Percentiles rank a stretch among this genome's conserved stretches.
Conservation (phyloP, 2,329 filamentous ascomycete genomes). For the Scedosporium boydii region DNA sequence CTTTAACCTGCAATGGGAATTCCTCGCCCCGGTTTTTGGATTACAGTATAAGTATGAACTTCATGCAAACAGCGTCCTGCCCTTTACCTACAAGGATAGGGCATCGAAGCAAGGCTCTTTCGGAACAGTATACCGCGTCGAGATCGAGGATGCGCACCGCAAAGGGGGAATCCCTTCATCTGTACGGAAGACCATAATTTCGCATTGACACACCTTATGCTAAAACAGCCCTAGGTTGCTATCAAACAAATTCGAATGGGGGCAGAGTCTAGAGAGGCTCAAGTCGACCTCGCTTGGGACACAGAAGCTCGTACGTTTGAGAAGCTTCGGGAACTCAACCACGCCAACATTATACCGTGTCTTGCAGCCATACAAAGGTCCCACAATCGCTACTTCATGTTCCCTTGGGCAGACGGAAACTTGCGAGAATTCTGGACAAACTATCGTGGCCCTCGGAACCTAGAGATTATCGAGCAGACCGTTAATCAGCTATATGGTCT, state of each 20-base stretch:
- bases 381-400: neutral
- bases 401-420: neutral
- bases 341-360: neutral
- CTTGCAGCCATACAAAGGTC: neutral
- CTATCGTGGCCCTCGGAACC: neutral
- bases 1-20: neutral
- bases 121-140: neutral
- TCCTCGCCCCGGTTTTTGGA: neutral
- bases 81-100: neutral
- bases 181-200: neutral
- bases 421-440: neutral
- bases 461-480: neutral
- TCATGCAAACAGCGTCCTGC: neutral
- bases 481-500: neutral
- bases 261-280: too few relatives aligned
- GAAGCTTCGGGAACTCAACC: neutral
- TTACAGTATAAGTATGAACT: neutral
- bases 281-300: too few relatives aligned
- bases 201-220: too few relatives aligned
- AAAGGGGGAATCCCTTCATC: neutral
- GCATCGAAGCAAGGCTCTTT: neutral
- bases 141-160: neutral
- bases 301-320: neutral
- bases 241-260: too few relatives aligned
- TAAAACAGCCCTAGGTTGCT: too few relatives aligned